Evolutionary conservation across 202 grass and related monocot genomes (phyloP).

Genomic region (Schoenoplectus tabernaemontani): DNA sequence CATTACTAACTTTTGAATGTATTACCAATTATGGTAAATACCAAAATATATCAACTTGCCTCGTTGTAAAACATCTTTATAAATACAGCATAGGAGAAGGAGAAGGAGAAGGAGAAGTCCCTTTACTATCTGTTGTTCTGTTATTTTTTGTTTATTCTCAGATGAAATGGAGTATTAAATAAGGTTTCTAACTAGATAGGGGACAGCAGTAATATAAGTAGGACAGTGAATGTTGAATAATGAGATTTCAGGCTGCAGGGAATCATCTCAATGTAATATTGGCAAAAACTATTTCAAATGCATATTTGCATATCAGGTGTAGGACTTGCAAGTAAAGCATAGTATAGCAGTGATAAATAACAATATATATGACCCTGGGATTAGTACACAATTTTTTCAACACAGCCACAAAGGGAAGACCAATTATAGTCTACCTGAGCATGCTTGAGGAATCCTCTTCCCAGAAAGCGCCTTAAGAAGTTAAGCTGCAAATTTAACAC

Average conservation of each 20-base stretch:
- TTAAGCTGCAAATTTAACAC: slow-evolving; percentile 55
- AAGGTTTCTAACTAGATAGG: neutral
- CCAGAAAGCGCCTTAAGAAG: slow-evolving; percentile 74
- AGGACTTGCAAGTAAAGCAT: neutral
- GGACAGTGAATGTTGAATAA: neutral
- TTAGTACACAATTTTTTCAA: neutral
- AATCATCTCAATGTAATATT: neutral
- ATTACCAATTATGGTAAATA: neutral
- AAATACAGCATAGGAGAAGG: neutral
- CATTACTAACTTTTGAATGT: neutral
- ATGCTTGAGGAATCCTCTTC: slow-evolving; percentile 93
- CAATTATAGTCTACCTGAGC: slow-evolving; percentile 38
- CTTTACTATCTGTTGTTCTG: too few relatives aligned
- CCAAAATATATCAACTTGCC: neutral
- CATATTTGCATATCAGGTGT: neutral
- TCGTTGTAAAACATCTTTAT: neutral
- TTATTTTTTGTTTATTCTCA: neutral
- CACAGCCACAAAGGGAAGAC: neutral
- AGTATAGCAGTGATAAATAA: neutral
- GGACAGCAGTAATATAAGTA: too few relatives aligned
- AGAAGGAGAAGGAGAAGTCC: too few relatives aligned
- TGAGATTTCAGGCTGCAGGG: neutral
- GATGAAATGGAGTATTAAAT: neutral
- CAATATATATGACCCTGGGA: neutral
- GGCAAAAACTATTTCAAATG: neutral